Evolutionary conservation across 2,329 filamentous ascomycete species (phyloP), one percentile per base, ranked within the genome.

Genomic region (Verticillium isaacii): DNA sequence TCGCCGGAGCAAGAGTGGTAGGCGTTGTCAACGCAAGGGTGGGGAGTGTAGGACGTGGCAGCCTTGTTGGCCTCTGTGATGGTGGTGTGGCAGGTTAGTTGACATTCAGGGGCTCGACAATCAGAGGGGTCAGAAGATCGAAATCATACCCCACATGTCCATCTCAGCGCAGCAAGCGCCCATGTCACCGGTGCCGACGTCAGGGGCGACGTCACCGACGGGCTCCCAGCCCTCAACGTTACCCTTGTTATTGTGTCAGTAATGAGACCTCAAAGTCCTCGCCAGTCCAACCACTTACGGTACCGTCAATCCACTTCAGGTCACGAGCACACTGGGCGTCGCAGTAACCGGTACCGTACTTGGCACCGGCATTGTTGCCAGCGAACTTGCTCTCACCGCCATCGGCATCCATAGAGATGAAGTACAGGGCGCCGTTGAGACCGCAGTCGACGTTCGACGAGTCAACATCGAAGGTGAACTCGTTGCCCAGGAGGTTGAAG

Each of bases 381-480:
- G 75, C 61, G 72, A 79, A 84, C 72, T 78, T 81, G 71, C 73
- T 67, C 67, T 76, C 69, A 55, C 85, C 85, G 65, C 85, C 85
- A 66, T 87, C 84, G 15, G 77, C 74, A 34, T 85, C 83, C 85
- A 88, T 88, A 70, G 81, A 78, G 58, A 85, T 81, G 62, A 87
- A 84, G 77, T 91, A 91, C 50, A 91, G 77, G 54, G 89, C 89
- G 61, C 88, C 89, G 74, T 92, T 91, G 63, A 91, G 76, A 63
- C 89, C 89, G 69, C 89, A 92, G 63, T 85, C 82, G 19, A 90
- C 77, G 67, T 82, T 81, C 41, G 87, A 89, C 54, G 89, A 84
- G 70, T 91, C 89, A 25, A 90, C 88, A 62, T 90, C 87, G 64
- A 91, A 90, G 60, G 86, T 87, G 75, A 91, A 87, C 73, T 91